Base-by-base conservation (phyloP, 345 rosid genomes). In the Brassica juncea region DNA sequence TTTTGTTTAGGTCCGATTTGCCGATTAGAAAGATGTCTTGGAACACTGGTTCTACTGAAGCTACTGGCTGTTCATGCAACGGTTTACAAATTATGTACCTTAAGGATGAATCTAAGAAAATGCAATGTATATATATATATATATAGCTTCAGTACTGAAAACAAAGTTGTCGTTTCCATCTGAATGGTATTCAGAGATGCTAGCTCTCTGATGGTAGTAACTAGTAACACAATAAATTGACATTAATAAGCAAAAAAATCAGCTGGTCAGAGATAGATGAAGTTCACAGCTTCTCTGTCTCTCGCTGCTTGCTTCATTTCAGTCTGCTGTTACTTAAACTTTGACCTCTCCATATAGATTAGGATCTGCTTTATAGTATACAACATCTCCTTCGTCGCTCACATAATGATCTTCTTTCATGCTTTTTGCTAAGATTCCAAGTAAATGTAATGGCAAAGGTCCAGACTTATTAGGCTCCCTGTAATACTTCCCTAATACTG, bases 381-480 rank as follows among this genome's bases (percentile, higher is more conserved):
- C 92, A 71, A 93, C 74, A 72, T 90, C 98, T 16, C 97, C 98
- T 25, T 76, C 70, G 68, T 91, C 49, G 60, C 60, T 54, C 60
- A 54, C 60, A 54, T 15, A 54, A 54, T 54, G 60, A 54, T 54
- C 60, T 54, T 54, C 60, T 54, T 54, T 54, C 23, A 93, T 72
- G 88, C 97, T 90, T 83, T 83, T 86, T 28, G 85, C 1, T 7
- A 92, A 83, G 61, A 63, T 57, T 52, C 71, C 87, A n/a, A 92
- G 35, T 57, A 94, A 80, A 72, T 92, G 89, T 61, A 87, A 84
- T 30, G 97, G 97, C 67, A 92, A 54, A 32, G 93, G 89, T 65
- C 87, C 85, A 8, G 96, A 94, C 77, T 87, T 92, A 81, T 82
- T 76, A 0, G 98, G 98, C 74, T 94, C 90, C 96, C 60, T 54